Evolutionary conservation across 148 eudicot genomes (phyloP).

Genomic region (Persicaria maculosa): DNA sequence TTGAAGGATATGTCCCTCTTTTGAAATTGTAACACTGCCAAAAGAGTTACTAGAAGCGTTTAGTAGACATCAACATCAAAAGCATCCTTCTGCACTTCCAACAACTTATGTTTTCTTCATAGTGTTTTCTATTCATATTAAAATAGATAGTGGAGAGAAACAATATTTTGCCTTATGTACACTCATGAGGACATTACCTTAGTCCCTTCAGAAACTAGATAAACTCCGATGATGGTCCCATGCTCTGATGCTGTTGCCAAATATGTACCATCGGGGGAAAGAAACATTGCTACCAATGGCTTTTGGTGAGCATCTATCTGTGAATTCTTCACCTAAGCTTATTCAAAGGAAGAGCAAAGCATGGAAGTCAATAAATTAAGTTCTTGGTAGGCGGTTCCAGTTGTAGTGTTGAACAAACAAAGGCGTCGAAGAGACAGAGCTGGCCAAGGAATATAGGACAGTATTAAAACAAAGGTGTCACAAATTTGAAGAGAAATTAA

Average conservation of each 20-base stretch:
- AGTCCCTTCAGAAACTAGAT: slow-evolving; percentile 68
- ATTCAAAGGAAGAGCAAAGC: slow-evolving; percentile 66
- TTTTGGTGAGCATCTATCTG: slow-evolving; percentile 96
- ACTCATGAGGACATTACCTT: slow-evolving; percentile 42
- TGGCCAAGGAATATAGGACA: slow-evolving; percentile 43
- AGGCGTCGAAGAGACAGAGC: slow-evolving; percentile 85
- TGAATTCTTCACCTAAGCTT: slow-evolving; percentile 48
- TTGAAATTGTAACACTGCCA: no score
- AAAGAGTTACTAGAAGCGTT: not conserved
- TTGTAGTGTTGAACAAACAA: slow-evolving; percentile 69
- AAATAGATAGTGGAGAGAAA: no score
- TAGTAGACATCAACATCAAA: not conserved
- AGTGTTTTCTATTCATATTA: no score
- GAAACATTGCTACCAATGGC: slow-evolving; percentile 68
- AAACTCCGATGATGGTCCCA: slow-evolving; percentile 77
- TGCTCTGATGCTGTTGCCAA: slow-evolving; percentile 95
- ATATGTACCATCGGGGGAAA: slow-evolving; percentile 77
- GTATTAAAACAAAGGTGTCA: not conserved
- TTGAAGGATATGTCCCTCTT: no score
- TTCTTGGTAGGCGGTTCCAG: slow-evolving; percentile 61
- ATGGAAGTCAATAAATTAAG: slow-evolving; percentile 83
- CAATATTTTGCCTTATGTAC: not conserved
- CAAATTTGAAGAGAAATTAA: not conserved
- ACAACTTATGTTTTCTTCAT: not conserved
- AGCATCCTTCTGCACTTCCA: not conserved